These are phyloP conservation scores for Taphrina wiesneri DNA, from an alignment of 1,139 yeast species.

Conservation along the genomic window DNA sequence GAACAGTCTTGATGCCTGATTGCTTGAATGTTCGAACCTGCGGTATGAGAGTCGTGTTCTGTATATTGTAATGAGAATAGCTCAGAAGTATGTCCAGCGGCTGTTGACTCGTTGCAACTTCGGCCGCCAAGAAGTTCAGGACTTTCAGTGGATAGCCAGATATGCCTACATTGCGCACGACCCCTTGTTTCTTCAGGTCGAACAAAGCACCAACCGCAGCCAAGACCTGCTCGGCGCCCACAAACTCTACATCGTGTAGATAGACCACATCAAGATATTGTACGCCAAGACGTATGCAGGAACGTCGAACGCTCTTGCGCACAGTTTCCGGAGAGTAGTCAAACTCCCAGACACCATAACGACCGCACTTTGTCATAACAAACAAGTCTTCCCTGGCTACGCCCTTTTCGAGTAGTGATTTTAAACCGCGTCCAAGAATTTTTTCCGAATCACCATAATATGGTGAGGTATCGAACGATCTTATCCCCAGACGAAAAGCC, in stretches of 20 bases:
- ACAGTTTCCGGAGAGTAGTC: slow-evolving; percentile 69
- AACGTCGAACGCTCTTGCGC: slow-evolving; percentile 62
- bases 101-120: slow-evolving; percentile 50
- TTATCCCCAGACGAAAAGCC: slow-evolving; percentile 68
- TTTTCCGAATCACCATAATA: slow-evolving; percentile 89
- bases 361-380: slow-evolving; percentile 84
- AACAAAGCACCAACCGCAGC: slow-evolving; percentile 66
- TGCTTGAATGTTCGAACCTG: slow-evolving; percentile 53
- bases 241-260: slow-evolving; percentile 80
- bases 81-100: slow-evolving; percentile 72
- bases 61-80: slow-evolving; percentile 80
- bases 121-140: slow-evolving; percentile 50
- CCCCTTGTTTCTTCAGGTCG: slow-evolving; percentile 63
- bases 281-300: slow-evolving; percentile 48
- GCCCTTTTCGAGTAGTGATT: slow-evolving; percentile 47
- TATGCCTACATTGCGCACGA: slow-evolving; percentile 67
- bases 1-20: slow-evolving; percentile 58
- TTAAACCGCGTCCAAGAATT: slow-evolving; percentile 67
- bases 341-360: slow-evolving; percentile 66
- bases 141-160: slow-evolving; percentile 85
- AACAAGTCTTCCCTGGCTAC: slow-evolving; percentile 64
- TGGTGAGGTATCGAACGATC: slow-evolving; percentile 86
- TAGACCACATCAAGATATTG: slow-evolving; percentile 40
- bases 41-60: slow-evolving; percentile 61
- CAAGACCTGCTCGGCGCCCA: slow-evolving; percentile 55